Percentiles rank a stretch among this genome's conserved stretches.
Evolutionary conservation across 768 basidiomycete species (phyloP).

Genomic region (Mycena albidolilacea): DNA sequence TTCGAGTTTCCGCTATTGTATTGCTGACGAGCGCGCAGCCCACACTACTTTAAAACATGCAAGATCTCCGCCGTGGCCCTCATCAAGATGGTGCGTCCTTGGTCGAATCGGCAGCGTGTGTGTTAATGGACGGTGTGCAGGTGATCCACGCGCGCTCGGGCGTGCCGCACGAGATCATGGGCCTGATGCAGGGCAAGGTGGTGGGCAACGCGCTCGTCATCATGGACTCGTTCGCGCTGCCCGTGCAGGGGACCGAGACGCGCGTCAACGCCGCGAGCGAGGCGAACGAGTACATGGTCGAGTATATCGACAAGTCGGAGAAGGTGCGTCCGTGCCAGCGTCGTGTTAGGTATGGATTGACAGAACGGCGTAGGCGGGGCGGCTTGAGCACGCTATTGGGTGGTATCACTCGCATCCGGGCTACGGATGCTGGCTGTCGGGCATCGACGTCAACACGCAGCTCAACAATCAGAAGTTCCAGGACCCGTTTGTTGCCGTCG

Average conservation of each 20-base stretch:
- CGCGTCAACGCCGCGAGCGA: conserved; percentile 96
- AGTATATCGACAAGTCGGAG: conserved; percentile 86
- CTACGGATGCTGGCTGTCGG: conserved; percentile 99
- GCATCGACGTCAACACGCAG: conserved; percentile 98
- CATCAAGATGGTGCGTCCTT: conserved; percentile 85
- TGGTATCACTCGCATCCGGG: conserved; percentile 99
- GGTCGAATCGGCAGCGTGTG: neutral
- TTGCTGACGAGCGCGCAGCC: conserved; percentile 57
- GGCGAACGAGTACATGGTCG: conserved; percentile 99
- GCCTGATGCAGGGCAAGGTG: conserved; percentile 98
- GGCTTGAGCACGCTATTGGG: conserved; percentile 91
- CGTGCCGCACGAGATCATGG: conserved; percentile 99
- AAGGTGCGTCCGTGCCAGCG: conserved; percentile 63
- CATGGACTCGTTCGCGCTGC: conserved; percentile 97
- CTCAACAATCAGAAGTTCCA: conserved; percentile 94
- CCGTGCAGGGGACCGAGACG: conserved; percentile 98
- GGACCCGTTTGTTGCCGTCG: conserved; percentile 97
- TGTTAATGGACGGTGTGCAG: conserved; percentile 56
- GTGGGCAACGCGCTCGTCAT: conserved; percentile 84
- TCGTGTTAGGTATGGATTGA: neutral
- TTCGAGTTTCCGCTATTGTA: neutral
- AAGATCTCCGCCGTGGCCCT: conserved; percentile 96
- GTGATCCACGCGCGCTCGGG: conserved; percentile 98
- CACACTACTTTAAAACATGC: conserved; percentile 88
- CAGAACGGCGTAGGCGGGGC: conserved; percentile 72